Base-by-base conservation (phyloP, 768 basidiomycete genomes). In the Leccinellum albellum region DNA sequence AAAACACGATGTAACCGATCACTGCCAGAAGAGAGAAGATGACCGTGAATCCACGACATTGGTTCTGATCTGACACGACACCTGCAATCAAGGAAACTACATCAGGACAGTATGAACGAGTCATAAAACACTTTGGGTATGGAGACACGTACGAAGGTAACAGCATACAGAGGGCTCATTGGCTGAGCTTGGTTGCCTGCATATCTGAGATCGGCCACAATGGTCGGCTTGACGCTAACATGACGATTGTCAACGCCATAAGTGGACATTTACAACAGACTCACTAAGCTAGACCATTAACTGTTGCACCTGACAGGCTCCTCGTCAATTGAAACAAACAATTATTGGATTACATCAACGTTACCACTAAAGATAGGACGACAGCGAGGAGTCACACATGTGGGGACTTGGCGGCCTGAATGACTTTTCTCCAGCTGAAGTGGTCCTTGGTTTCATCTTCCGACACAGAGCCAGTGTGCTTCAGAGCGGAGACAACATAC, bases 221-320 rank as follows among this genome's bases (percentile, higher is more conserved):
- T 88, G 6, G 85, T 84, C 8, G 89, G 89, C 7, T 82, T 74
- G 71, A 92, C 91, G 65, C 89, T 83, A 35, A 53, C 61, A 70
- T 60, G n/a, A n/a, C 24, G 32, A 12, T 28, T 75, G 14, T 79
- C 35, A 60, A 75, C 50, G 74, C 73, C 1, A 77, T 35, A 42
- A 75, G 44, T 9, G 53, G n/a, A n/a, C 0, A 20, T 42, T 20
- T 20, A 17, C 14, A 17, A 32, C 3, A 26, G 26, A 32, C 70
- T 59, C 53, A 73, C 70, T 60, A 73, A 31, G 56, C 60, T n/a
- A 71, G 21, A 23, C 64, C 58, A 26, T 31, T 57, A 7, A 66
- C 3, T 6, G 50, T 45, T 6, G 64, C 31, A 0, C 70, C 70
- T 73, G 26, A 15, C 13, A 21, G 21, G n/a, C 17, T 32, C 15